These are phyloP conservation scores for Solanum bulbocastanum DNA, from an alignment of 257 asterid species.

Conservation along the genomic window DNA sequence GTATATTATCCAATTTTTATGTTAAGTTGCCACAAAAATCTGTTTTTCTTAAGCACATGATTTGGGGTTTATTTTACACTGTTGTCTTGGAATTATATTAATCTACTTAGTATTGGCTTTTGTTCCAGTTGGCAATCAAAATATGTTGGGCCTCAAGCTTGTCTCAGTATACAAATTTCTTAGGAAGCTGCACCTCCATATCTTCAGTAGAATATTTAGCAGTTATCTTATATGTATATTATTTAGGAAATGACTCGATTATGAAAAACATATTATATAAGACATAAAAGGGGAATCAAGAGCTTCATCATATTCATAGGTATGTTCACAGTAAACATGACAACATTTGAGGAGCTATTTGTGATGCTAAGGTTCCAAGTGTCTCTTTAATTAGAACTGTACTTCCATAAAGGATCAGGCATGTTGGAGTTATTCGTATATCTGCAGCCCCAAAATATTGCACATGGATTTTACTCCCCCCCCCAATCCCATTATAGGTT, in stretches of 20 bases:
- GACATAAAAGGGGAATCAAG: neutral
- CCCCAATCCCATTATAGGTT: neutral
- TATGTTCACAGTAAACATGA: no score
- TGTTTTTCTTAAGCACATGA: neutral
- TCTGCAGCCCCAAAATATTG: neutral
- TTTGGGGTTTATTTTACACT: neutral
- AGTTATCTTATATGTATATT: neutral
- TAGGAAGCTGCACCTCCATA: neutral
- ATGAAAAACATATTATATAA: neutral
- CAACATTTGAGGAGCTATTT: neutral
- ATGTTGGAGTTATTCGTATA: neutral
- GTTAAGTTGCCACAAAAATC: neutral
- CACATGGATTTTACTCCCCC: neutral
- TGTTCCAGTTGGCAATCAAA: neutral
- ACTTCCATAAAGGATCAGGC: neutral
- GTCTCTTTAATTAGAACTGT: neutral
- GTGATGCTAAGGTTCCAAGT: neutral
- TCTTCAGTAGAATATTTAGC: neutral
- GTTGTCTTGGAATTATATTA: neutral
- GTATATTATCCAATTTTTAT: slow-evolving; percentile 19
- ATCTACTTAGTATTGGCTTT: neutral
- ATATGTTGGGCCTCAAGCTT: neutral
- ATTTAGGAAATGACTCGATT: neutral
- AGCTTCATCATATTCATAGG: neutral
- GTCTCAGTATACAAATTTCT: neutral